Base-by-base conservation (phyloP, 306 rosid species). In the Malus fusca region DNA sequence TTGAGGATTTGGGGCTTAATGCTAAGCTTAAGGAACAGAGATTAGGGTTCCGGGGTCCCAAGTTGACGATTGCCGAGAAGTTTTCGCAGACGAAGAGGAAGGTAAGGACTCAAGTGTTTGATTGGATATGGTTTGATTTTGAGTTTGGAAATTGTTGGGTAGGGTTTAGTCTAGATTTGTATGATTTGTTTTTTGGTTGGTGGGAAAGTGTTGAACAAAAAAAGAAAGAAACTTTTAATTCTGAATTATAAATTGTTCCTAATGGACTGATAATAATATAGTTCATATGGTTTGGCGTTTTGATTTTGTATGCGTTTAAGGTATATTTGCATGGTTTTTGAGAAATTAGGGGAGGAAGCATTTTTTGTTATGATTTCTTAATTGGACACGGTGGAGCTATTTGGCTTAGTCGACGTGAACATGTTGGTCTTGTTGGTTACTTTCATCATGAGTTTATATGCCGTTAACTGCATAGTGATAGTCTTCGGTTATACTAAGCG, bases 1-100 rank as follows among this genome's bases (percentile, higher is more conserved):
- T 95, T 18, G 96, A 95, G 76, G 93, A 95, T 85, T 87, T 90
- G 59, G 99, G 96, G n/a, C 88, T 95, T 51, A 84, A 89, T 79
- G 83, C 74, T 8, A 90, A 85, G 81, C 35, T 77, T 8, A 91
- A 75, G 77, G 99, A 95, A 37, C 97, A 92, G 79, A 86, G 85
- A 75, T 84, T 90, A 89, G 99, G 99, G 90, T 89, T 90, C 81
- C 85, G 90, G 18, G 73, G 87, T 15, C 91, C 98, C 1, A 90
- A 84, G 82, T 76, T 92, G 90, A 87, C 98, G 0, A 87, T 95
- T 66, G 82, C 87, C 0, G 96, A 95, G 85, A 92, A 86, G 82
- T 85, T 83, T 42, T 78, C 88, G 0, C 84, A 73, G 60, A 72
- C 91, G 1, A 95, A 90, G 87, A 79, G 83, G 78, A 95, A 92